Conservation (phyloP, 2,329 filamentous ascomycete species). For the Coniochaeta sp. region DNA sequence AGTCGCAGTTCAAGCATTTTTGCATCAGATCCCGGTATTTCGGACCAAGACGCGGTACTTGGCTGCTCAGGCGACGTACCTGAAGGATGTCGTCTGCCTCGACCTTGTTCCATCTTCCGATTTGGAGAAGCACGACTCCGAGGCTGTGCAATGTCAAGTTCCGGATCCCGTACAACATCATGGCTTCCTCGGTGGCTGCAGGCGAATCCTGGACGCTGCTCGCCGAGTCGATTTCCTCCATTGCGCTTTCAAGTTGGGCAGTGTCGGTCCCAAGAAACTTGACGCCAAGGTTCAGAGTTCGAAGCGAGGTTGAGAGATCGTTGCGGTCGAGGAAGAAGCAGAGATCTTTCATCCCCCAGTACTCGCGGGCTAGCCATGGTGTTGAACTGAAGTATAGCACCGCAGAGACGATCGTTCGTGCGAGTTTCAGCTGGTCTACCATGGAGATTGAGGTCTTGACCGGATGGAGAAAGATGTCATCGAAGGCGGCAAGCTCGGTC, state of each 20-base stretch:
- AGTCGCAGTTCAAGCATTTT: slow-evolving; percentile 1
- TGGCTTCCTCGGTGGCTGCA: slow-evolving; percentile 8
- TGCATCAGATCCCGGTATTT: neutral
- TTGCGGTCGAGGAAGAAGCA: neutral
- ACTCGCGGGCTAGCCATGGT: neutral
- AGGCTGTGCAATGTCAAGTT: slow-evolving; percentile 19
- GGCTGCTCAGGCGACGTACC: slow-evolving; percentile 8
- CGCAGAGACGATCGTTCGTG: neutral
- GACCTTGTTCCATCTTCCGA: slow-evolving; percentile 15
- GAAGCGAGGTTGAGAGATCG: neutral
- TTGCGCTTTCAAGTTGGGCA: neutral
- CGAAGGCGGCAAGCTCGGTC: neutral
- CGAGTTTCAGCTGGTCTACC: neutral
- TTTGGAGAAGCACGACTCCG: slow-evolving; percentile 19
- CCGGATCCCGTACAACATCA: slow-evolving; percentile 11
- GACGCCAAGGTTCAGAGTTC: neutral
- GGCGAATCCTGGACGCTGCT: neutral
- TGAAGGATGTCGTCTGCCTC: slow-evolving; percentile 14
- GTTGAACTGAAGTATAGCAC: slow-evolving; percentile 2
- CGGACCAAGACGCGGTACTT: neutral
- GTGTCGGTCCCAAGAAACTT: neutral
- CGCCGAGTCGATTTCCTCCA: neutral
- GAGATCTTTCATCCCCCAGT: neutral
- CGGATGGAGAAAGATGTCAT: neutral
- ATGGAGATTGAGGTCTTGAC: neutral